Evolutionary conservation across 2,329 filamentous ascomycete species (phyloP), one percentile per base, ranked within the genome.

Genomic region (Claviceps maximensis): DNA sequence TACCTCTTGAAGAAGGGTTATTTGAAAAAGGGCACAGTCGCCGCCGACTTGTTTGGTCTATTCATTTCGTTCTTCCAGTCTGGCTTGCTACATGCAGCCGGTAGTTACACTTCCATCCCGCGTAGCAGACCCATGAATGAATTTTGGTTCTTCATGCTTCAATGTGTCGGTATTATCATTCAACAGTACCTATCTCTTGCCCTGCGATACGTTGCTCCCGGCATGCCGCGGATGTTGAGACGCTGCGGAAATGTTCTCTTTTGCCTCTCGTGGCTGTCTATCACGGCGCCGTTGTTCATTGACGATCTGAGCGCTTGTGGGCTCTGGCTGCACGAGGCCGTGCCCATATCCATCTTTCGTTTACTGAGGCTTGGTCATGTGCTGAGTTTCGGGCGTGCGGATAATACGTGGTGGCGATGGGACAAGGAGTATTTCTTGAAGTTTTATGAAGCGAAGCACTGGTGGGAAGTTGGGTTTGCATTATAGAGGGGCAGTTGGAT

Each of bases 241-340:
- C 72, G 77, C 44, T 55, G 65, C 0, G 75, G 71, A 0, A 95
- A 93, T 59, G 65, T 86, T 0, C 23, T 74, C 0, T 85, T 83
- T 58, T 76, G 82, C 1, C 57, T 82, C 5, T 59, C 65, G 0
- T 96, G 88, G 87, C 69, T 94, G 55, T 79, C 82, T 52, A 65
- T 72, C 17, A 91, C 87, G 0, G 77, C 78, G 1, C 73, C 73
- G 42, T 65, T 82, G 38, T 74, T 95, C n/a, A 72, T 82, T 12
- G 81, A 95, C 62, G 90, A 96, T 61, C 82, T 95, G 63, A 77
- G 83, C 0, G 74, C 76, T 12, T 78, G 81, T 1, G 89, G 87
- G 0, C 62, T 95, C 0, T 95, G 87, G 86, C 67, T 94, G 15
- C 81, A 82, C 56, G 89, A 96, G 66, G 88, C 89, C 0, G 69